Conservation (phyloP, 2,329 filamentous ascomycete genomes). For the Colletotrichum sp. region DNA sequence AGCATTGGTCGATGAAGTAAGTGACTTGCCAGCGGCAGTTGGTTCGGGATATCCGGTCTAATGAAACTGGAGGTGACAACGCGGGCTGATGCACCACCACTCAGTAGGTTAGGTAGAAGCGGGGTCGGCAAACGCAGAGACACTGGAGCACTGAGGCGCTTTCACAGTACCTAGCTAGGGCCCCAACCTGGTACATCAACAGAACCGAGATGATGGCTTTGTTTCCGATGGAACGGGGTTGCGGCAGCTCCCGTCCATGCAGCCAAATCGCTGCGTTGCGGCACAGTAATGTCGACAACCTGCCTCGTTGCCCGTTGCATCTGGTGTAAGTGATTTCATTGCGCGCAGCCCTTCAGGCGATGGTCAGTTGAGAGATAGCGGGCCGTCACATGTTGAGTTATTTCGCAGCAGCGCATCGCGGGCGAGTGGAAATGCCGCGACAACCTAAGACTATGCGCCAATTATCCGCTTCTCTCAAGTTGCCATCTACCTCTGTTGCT, state of each 20-base stretch:
- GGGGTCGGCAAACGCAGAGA: background rate
- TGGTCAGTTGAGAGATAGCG: background rate
- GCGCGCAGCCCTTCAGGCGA: background rate
- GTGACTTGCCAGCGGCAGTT: background rate
- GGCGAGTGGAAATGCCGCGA: background rate
- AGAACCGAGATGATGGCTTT: background rate
- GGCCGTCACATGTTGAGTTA: background rate
- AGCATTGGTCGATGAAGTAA: background rate
- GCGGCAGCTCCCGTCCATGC: background rate
- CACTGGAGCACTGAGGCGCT: background rate
- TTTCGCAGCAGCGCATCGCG: background rate
- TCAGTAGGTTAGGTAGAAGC: background rate
- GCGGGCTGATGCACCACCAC: background rate
- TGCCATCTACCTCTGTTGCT: background rate
- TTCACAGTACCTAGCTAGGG: background rate
- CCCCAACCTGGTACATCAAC: background rate
- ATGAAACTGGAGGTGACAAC: background rate
- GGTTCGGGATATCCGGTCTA: background rate
- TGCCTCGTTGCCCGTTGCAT: background rate
- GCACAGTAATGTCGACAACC: background rate
- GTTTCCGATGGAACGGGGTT: background rate
- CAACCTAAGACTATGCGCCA: background rate
- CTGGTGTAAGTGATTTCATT: background rate
- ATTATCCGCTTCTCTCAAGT: background rate
- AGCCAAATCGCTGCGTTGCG: background rate